Conservation (phyloP, 1,139 yeast species). For the Hansenula lynferdii region DNA sequence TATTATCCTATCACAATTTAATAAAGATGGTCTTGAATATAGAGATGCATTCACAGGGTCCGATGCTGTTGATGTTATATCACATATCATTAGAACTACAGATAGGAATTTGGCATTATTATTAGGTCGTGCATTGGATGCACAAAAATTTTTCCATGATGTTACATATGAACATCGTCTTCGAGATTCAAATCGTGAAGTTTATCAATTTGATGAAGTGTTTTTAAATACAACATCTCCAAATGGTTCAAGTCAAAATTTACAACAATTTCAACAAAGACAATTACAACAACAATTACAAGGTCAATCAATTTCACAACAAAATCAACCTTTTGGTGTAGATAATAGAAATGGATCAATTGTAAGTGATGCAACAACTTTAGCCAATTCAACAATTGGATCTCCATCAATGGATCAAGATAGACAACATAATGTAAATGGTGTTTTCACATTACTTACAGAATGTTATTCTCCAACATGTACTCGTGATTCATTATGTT, state of each 20-base stretch:
- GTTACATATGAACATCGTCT: constrained; percentile 92
- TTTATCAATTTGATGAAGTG: constrained; percentile 77
- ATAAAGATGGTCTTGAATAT: constrained; percentile 91
- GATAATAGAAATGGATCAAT: constrained; percentile 18
- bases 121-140: constrained; percentile 89
- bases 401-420: constrained; percentile 5
- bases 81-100: constrained; percentile 80
- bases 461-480: constrained; percentile 98
- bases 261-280: constrained; percentile 10
- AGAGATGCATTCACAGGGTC: constrained; percentile 94
- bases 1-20: constrained; percentile 69
- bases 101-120: constrained; percentile 87
- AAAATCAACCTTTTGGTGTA: constrained; percentile 2
- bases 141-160: constrained; percentile 92
- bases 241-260: neutral
- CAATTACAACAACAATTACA: constrained; percentile 6
- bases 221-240: constrained; percentile 15
- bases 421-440: constrained; percentile 50
- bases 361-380: constrained; percentile 9
- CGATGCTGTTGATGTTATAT: constrained; percentile 87
- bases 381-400: constrained; percentile 5
- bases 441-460: constrained; percentile 87
- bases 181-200: constrained; percentile 82
- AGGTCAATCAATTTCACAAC: too few relatives aligned
- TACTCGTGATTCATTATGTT: constrained; percentile 81